A percentile compares a stretch with the other conserved stretches of the same genome.
phyloP scores from a whole-genome alignment of 148 eudicot genomes.

The Rhododendron griersonianum region DNA sequence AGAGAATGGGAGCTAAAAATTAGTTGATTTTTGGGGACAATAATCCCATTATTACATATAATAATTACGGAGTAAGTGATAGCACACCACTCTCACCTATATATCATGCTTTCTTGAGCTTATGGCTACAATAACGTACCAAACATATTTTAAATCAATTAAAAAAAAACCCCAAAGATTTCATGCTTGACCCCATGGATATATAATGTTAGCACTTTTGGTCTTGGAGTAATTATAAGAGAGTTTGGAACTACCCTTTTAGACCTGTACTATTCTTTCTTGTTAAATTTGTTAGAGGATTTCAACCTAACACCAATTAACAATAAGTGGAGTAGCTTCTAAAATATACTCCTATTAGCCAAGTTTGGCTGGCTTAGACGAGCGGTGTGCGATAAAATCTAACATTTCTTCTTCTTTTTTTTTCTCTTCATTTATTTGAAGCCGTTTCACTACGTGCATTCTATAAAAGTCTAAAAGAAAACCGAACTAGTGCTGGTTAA shows the following conservation, averaged over 20 bases:
- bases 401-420: too few species aligned
- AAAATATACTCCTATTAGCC: too few species aligned
- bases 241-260: background rate
- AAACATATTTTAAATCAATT: background rate
- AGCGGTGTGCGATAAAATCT: too few species aligned
- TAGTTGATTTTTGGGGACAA: background rate
- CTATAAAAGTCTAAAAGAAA: background rate
- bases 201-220: background rate
- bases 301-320: background rate
- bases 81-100: background rate
- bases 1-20: background rate
- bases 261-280: too few species aligned
- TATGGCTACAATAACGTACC: background rate
- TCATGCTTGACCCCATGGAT: background rate
- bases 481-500: background rate
- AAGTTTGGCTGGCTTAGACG: background rate
- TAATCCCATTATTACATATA: background rate
- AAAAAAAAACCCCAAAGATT: background rate
- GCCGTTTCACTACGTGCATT: background rate
- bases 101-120: conserved; percentile 2
- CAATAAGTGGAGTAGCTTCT: background rate
- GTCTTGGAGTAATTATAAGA: background rate
- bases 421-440: too few species aligned
- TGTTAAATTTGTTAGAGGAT: too few species aligned
- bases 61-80: too few species aligned